These are phyloP conservation scores for Rugonectria rugulosa DNA, from an alignment of 2,329 filamentous ascomycete species.

Conservation along the genomic window DNA sequence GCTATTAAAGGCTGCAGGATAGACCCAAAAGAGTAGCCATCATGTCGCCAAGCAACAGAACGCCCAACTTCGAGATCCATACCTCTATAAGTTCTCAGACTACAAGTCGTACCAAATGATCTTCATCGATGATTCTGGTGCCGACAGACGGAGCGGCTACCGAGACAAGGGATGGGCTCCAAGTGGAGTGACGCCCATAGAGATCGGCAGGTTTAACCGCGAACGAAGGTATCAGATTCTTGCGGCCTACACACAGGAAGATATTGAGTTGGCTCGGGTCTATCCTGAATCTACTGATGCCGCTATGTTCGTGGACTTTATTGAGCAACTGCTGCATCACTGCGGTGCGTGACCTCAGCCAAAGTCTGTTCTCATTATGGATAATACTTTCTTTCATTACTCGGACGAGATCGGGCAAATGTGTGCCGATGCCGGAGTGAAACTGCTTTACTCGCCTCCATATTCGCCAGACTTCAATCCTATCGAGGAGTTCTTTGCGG, in stretches of 20 bases:
- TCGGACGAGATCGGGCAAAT: neutral
- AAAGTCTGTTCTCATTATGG: neutral
- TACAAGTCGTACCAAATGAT: constrained; percentile 3
- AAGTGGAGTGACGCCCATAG: constrained; percentile 9
- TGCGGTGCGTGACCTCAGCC: neutral
- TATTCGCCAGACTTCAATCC: constrained; percentile 1
- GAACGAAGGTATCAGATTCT: constrained; percentile 34
- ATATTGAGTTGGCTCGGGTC: neutral
- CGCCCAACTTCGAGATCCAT: constrained; percentile 44
- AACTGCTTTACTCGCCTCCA: neutral
- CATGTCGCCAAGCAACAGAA: constrained; percentile 44
- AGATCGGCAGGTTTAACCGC: constrained; percentile 27
- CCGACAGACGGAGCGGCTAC: constrained; percentile 3
- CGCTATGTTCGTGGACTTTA: neutral
- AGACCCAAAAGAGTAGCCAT: constrained; percentile 41
- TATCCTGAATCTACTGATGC: neutral
- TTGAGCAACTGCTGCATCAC: neutral
- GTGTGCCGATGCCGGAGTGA: neutral
- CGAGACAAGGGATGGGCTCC: constrained; percentile 8
- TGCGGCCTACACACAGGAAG: constrained; percentile 33
- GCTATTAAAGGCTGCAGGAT: constrained; percentile 29
- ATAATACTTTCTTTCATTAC: neutral
- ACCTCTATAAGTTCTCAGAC: constrained; percentile 42
- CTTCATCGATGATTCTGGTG: constrained; percentile 7
- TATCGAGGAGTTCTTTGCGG: constrained; percentile 1